Base-by-base conservation (phyloP, 164 flowering plant genomes). In the Aristolochia contorta region DNA sequence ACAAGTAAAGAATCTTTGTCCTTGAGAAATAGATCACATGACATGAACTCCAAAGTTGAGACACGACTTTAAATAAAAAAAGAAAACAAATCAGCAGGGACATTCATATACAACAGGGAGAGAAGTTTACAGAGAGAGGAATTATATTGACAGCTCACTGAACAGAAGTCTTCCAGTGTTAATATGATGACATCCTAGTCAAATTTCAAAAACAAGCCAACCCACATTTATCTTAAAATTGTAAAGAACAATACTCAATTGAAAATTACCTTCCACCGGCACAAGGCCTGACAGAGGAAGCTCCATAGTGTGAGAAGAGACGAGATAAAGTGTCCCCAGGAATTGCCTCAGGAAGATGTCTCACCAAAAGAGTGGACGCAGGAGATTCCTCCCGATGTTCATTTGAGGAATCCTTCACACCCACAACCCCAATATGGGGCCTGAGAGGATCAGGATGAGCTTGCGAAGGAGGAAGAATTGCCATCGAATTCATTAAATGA, bases 261-360 rank as follows among this genome's bases (percentile, higher is more conserved):
- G 16, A 23, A 16, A 53, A 2, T 24, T 64, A 86, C 92, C 83
- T 81, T 60, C 78, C 86, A 66, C 69, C 54, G 33, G 81, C 62
- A 62, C 83, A 86, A 25, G 90, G 89, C 23, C 89, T 91, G 16
- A 90, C 86, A 12, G 80, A 69, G 46, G 79, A 71, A 51, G 97
- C 97, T 21, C 97, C 96, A 22, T 83, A 92, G 64, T 87, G 86
- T 57, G 94, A 86, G 77, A 92, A 79, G 56, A 92, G 85, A 7
- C 94, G 77, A 27, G 76, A 73, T n/a, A 92, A 83, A 4, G 88
- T 81, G 16, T 82, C 86, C 2, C 59, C 74, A 41, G 98, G 86
- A 60, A 92, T 84, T 4, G 86, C 97, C 30, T 89, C 96, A 0
- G 98, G 98, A 45, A 92, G 93, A 68, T 87, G 93, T 47, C 81